A percentile compares a stretch with the other conserved stretches of the same genome.
These are phyloP conservation scores for Tylopilus subfusipes DNA, from an alignment of 768 basidiomycete genomes.

Conservation along the genomic window DNA sequence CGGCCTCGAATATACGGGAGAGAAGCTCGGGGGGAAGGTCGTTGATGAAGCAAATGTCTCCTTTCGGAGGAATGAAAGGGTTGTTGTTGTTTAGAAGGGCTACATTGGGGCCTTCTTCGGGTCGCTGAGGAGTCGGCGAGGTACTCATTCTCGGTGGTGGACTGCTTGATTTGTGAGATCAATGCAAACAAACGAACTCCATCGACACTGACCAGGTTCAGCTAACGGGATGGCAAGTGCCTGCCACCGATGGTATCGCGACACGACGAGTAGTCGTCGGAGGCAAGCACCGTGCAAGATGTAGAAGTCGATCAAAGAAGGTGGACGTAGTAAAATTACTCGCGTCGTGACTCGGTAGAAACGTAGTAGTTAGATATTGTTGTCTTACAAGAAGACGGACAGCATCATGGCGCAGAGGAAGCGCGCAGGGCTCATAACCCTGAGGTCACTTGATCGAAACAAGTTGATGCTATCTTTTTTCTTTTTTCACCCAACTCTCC, in stretches of 20 bases:
- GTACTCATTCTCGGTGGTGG: neutral
- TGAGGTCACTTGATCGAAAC: slow-evolving; percentile 49
- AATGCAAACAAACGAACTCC: neutral
- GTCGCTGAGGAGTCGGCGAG: neutral
- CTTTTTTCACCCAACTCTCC: neutral
- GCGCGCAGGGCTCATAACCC: slow-evolving; percentile 50
- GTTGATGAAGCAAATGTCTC: slow-evolving; percentile 45
- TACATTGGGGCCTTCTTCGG: slow-evolving; percentile 6
- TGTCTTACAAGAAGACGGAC: too few relatives aligned
- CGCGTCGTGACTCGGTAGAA: neutral
- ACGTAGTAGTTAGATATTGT: too few relatives aligned
- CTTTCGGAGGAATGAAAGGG: slow-evolving; percentile 45
- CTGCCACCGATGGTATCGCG: neutral
- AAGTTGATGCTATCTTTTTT: slow-evolving; percentile 34
- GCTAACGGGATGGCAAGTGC: neutral
- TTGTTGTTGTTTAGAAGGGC: slow-evolving; percentile 47
- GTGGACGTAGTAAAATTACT: too few relatives aligned
- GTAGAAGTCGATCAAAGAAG: neutral
- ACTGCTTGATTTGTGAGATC: neutral
- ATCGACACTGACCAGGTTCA: neutral
- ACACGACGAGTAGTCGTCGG: neutral
- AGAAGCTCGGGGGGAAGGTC: slow-evolving; percentile 55
- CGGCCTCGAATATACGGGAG: slow-evolving; percentile 51
- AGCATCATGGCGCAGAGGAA: slow-evolving; percentile 49
- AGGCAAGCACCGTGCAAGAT: neutral